Base-by-base conservation (phyloP, 352 stramenopile species). In the Halophytophthora batemanensis region DNA sequence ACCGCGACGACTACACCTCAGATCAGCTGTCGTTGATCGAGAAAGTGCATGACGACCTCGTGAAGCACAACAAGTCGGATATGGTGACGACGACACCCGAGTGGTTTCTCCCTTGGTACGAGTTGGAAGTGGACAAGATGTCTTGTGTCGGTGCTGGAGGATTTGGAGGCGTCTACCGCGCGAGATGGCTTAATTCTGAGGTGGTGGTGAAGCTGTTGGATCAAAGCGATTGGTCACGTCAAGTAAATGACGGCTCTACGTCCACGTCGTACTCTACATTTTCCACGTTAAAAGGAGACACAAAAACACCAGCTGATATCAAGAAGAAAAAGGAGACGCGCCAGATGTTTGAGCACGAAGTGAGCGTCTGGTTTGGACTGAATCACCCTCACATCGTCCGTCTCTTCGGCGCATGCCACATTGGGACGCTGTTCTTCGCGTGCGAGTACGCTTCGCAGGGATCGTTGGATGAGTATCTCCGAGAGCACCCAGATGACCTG, bases 81-180 rank as follows among this genome's bases (percentile, higher is more conserved):
- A 37, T 29, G 25, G 38, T 1, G 10, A 29, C n/a, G 11, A 42
- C 12, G 17, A 12, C 18, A 4, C 37, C 38, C 4, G 22, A 25
- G 15, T 55, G 53, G 45, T 55, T 61, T 35, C 41, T 61, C 17
- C 53, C 45, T 12, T 61, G 53, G 45, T 54, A 50, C 41, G 38
- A 61, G 22, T n/a, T 59, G 18, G n/a, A 41, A 17, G 33, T 61
- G n/a, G 31, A 55, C 29, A 38, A 45, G 23, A 45, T 35, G 44
- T 41, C 38, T 21, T 17, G 6, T 0, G 23, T 59, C 6, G 53
- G 45, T 6, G 25, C 14, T 19, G 53, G 45, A 11, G 50, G 41
- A 12, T 51, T 39, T n/a, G 51, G 51, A 23, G 44, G 42, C n/a
- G 51, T 58, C 1, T 46, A 25, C n/a, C 41, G 41, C 34, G 51